A percentile compares a stretch with the other conserved stretches of the same genome.
These are phyloP conservation scores for Gymnopilus junonius DNA, from an alignment of 768 basidiomycete genomes.

Conservation along the genomic window DNA sequence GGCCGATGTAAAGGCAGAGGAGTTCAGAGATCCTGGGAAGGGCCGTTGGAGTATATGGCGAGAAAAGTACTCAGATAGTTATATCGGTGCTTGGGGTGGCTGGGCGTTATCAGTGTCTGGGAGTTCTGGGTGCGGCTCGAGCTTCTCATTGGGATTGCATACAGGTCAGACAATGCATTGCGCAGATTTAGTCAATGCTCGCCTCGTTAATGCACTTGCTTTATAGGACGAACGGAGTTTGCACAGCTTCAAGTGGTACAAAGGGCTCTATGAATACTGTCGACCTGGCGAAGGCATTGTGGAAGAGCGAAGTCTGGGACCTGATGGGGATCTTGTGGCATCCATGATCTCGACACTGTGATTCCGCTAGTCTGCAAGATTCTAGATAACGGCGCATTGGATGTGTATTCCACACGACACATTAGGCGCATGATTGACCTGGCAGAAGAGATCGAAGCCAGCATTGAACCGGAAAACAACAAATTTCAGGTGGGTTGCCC, in stretches of 20 bases:
- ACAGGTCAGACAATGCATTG: constrained; percentile 51
- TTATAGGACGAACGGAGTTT: constrained; percentile 56
- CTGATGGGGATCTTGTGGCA: constrained; percentile 86
- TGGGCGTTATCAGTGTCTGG: constrained; percentile 88
- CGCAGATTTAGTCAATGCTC: neutral
- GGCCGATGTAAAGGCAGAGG: constrained; percentile 81
- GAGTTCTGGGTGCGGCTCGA: constrained; percentile 94
- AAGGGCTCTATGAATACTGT: constrained; percentile 78
- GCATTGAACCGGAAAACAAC: constrained; percentile 61
- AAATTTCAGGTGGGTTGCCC: constrained; percentile 62
- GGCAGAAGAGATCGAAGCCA: constrained; percentile 79
- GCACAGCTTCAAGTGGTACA: constrained; percentile 87
- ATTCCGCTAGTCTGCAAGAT: constrained; percentile 76
- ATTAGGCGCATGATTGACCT: constrained; percentile 71
- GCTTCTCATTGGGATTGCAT: constrained; percentile 86
- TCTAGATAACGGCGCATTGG: constrained; percentile 79
- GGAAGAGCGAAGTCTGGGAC: constrained; percentile 66
- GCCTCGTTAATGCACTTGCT: neutral
- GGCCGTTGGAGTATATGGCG: constrained; percentile 78
- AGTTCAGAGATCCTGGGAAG: constrained; percentile 79
- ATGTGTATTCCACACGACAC: constrained; percentile 76
- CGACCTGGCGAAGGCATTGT: constrained; percentile 48
- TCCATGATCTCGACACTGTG: constrained; percentile 85
- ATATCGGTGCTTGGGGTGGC: constrained; percentile 91
- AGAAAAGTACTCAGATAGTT: constrained; percentile 76